Evolutionary conservation across 768 basidiomycete genomes (phyloP), one percentile per base, ranked within the genome.

Genomic region (Termitomyces eurrhizus): DNA sequence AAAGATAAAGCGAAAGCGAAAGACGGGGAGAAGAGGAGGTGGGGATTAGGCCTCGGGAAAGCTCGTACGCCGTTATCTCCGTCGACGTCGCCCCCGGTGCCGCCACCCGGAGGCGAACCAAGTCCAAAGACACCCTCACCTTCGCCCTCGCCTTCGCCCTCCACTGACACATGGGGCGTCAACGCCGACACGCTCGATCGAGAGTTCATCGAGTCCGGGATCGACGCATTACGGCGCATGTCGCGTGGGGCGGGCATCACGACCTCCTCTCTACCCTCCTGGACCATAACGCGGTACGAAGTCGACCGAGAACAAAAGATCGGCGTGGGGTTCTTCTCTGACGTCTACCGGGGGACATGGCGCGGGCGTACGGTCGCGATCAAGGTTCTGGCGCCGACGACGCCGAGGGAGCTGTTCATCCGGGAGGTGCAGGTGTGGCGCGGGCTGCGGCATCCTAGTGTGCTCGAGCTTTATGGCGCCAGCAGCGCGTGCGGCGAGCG

Each of bases 271-370:
- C 65, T 90, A 35, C 90, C 90, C 0, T 80, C 77, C 62, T 92
- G 90, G 90, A 90, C 90, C 3, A 91, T 92, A 65, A 92, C 90
- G 3, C 75, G 78, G 55, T 90, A 89, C 66, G 93, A 95, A 73
- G 82, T 93, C 37, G 86, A 88, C 58, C 81, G 84, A 3, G 87
- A 87, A 41, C 74, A 78, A 58, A 82, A 84, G 69, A 85, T 94
- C 60, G 88, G 90, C 4, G 66, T 84, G 21, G 91, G 92, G 0
- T 87, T 83, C 72, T 90, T 92, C 74, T 88, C 88, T 13, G 83
- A 88, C 57, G 90, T 93, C 7, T 92, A 88, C 72, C 77, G 79
- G n/a, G 92, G 91, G 0, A 80, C 73, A 12, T 95, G 92, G 91
- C 78, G 83, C 39, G 81, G 78, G 3, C 77, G 78, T 24, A 76